These are phyloP conservation scores for Cyanodermella asteris DNA, from an alignment of 2,329 filamentous ascomycete genomes.

Conservation along the genomic window DNA sequence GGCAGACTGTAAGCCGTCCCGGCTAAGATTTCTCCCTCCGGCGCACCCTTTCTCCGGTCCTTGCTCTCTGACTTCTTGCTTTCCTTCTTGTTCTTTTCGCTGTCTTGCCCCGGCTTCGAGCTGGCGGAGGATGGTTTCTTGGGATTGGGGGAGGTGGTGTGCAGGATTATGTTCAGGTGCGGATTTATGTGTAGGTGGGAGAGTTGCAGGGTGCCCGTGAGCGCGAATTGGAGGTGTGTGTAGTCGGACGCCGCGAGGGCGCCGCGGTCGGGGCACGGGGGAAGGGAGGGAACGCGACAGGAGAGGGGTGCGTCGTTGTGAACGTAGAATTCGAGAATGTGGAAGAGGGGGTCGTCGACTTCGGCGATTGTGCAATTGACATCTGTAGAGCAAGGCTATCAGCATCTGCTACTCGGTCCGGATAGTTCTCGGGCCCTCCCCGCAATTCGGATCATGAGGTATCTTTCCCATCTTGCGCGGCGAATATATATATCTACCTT, in stretches of 20 bases:
- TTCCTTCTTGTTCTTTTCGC: slow-evolving; percentile 36
- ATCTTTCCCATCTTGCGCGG: too few species aligned
- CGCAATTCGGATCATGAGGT: not conserved
- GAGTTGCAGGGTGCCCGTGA: slow-evolving; percentile 71
- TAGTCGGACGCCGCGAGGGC: slow-evolving; percentile 30
- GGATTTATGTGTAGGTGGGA: slow-evolving; percentile 82
- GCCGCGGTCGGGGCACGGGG: slow-evolving; percentile 21
- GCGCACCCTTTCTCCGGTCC: slow-evolving; percentile 17
- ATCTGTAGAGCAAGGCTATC: slow-evolving; percentile 23
- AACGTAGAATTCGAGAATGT: slow-evolving; percentile 64
- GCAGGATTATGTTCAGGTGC: slow-evolving; percentile 72
- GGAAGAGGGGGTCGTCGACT: slow-evolving; percentile 31
- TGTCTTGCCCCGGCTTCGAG: slow-evolving; percentile 10
- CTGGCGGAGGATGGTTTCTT: too few species aligned
- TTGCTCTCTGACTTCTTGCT: slow-evolving; percentile 37
- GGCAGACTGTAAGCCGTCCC: slow-evolving; percentile 72
- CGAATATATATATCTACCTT: slow-evolving; percentile 12
- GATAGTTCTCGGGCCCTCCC: too few species aligned
- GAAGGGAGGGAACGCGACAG: slow-evolving; percentile 70
- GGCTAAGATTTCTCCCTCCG: slow-evolving; percentile 55
- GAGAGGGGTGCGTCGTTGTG: slow-evolving; percentile 86
- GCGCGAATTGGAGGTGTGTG: slow-evolving; percentile 68
- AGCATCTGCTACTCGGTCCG: not conserved
- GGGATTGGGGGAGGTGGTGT: slow-evolving; percentile 18
- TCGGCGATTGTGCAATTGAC: slow-evolving; percentile 30